A percentile compares a stretch with the other conserved stretches of the same genome.
These are phyloP conservation scores for Zalaria obscura DNA, from an alignment of 2,329 filamentous ascomycete species.

Conservation along the genomic window DNA sequence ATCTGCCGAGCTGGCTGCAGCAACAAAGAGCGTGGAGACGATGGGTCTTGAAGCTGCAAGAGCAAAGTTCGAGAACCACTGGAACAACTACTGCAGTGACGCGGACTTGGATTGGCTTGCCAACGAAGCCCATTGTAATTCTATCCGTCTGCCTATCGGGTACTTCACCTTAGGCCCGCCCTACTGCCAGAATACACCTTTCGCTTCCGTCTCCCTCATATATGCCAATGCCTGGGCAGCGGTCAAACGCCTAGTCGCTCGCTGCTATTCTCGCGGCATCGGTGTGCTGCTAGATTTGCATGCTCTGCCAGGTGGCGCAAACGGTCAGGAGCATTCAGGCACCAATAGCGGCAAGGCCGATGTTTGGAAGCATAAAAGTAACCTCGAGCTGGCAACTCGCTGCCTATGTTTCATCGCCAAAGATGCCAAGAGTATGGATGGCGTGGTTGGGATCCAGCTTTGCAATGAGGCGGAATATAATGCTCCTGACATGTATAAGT, in stretches of 20 bases:
- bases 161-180: constrained; percentile 41
- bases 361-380: constrained; percentile 32
- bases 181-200: constrained; percentile 38
- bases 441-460: constrained; percentile 42
- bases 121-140: constrained; percentile 36
- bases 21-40: constrained; percentile 30
- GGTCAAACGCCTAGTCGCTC: constrained; percentile 32
- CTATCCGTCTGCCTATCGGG: constrained; percentile 45
- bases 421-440: constrained; percentile 28
- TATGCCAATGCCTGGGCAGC: constrained; percentile 40
- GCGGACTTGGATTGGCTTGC: constrained; percentile 39
- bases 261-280: constrained; percentile 34
- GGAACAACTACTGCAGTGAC: constrained; percentile 36
- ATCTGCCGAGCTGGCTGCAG: constrained; percentile 38
- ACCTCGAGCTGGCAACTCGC: constrained; percentile 31
- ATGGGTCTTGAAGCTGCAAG: constrained; percentile 35
- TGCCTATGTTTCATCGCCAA: constrained; percentile 37
- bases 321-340: constrained; percentile 40
- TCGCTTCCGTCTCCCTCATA: constrained; percentile 32
- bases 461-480: constrained; percentile 41
- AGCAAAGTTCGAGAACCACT: constrained; percentile 39
- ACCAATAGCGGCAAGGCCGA: constrained; percentile 37
- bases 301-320: constrained; percentile 44
- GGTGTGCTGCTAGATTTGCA: constrained; percentile 46
- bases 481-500: constrained; percentile 39